These are phyloP conservation scores for Apiospora sp. DNA, from an alignment of 2,329 filamentous ascomycete species.

Conservation along the genomic window DNA sequence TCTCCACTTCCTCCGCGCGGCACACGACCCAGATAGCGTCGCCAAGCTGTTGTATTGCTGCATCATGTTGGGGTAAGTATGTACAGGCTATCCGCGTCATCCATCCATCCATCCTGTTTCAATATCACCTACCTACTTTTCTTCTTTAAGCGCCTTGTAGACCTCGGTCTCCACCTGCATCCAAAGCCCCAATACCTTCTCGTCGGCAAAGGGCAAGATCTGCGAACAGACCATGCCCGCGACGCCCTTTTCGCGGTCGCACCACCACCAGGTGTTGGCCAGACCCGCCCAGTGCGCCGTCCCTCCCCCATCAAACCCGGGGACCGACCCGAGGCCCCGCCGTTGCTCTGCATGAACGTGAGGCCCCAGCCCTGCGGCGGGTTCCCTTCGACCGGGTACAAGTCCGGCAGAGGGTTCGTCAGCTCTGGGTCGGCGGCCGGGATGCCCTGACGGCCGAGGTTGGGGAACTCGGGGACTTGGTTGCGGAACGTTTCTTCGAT, in stretches of 20 bases:
- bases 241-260: conserved; percentile 65
- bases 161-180: conserved; percentile 47
- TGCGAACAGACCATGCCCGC: conserved; percentile 60
- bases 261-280: conserved; percentile 70
- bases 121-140: too few species aligned
- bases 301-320: conserved; percentile 33
- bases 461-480: conserved; percentile 62
- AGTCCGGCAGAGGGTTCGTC: conserved; percentile 55
- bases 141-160: conserved; percentile 39
- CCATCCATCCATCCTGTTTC: neutral
- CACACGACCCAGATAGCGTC: too few species aligned
- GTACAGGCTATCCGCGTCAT: neutral
- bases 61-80: neutral
- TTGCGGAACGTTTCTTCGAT: conserved; percentile 72
- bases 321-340: conserved; percentile 60
- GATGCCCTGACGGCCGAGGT: conserved; percentile 57
- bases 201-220: conserved; percentile 58
- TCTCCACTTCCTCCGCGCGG: too few species aligned
- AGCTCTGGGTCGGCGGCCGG: conserved; percentile 57
- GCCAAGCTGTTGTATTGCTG: neutral
- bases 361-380: conserved; percentile 72
- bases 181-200: conserved; percentile 52
- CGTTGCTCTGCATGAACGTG: conserved; percentile 61
- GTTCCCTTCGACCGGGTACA: conserved; percentile 55
- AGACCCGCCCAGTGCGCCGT: conserved; percentile 67